Conservation (phyloP, 495 filamentous ascomycete species). For the Patellaria atrata region DNA sequence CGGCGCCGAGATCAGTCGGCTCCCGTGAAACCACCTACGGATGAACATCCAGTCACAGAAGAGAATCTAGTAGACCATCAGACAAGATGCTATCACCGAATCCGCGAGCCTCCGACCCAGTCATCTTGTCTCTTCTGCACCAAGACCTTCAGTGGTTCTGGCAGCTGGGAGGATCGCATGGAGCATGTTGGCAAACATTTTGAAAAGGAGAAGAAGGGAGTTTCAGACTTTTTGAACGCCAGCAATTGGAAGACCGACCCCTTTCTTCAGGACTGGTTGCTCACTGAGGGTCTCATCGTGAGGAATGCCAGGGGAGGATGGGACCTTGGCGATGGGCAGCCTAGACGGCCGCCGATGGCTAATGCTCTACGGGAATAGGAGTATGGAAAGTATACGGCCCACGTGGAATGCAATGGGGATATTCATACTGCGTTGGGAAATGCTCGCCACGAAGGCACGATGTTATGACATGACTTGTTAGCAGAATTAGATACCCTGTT, state of each 20-base stretch:
- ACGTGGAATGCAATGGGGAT: not conserved
- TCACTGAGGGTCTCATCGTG: conserved; percentile 33
- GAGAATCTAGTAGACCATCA: conserved; percentile 32
- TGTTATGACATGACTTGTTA: too few species aligned
- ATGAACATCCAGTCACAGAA: conserved; percentile 15
- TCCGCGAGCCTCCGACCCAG: conserved; percentile 44
- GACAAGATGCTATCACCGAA: conserved; percentile 40
- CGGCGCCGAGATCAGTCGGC: too few species aligned
- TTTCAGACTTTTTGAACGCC: conserved; percentile 15
- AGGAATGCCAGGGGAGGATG: conserved; percentile 9
- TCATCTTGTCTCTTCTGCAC: conserved; percentile 59
- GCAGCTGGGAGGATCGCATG: conserved; percentile 71
- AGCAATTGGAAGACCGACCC: conserved; percentile 33
- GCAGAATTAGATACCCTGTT: not conserved
- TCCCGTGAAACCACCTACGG: conserved; percentile 1
- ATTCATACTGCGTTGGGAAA: too few species aligned
- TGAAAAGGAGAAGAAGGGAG: conserved; percentile 35
- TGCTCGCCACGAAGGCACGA: too few species aligned
- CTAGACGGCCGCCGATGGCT: not conserved
- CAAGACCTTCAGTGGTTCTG: conserved; percentile 41
- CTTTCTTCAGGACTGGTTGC: conserved; percentile 37
- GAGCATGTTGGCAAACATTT: conserved; percentile 83
- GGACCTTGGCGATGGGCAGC: conserved; percentile 19
- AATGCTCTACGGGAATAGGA: not conserved
- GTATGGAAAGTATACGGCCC: not conserved